Percentiles rank a stretch among this genome's conserved stretches.
Evolutionary conservation across 139 green algal genomes (phyloP).

Genomic region (Closterium sp.): DNA sequence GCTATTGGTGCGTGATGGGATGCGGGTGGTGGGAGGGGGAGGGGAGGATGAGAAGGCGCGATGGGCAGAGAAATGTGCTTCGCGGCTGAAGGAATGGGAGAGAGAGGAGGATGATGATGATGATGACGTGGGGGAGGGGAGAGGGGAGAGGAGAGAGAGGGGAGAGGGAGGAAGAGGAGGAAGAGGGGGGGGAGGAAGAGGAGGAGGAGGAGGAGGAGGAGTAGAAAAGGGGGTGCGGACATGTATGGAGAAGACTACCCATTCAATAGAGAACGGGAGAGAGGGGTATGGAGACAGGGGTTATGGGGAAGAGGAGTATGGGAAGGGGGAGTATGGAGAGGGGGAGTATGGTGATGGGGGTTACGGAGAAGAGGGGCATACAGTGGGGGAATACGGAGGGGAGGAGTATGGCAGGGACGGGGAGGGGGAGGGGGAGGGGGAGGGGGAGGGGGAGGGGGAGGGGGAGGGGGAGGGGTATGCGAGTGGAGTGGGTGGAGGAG

Average conservation of each 20-base stretch:
- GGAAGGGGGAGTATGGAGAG: not conserved
- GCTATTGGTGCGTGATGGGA: not conserved
- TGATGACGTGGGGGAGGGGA: not conserved
- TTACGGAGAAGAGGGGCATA: not conserved
- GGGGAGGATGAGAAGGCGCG: not conserved
- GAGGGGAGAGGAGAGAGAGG: no score
- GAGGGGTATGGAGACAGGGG: not conserved
- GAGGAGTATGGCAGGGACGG: not conserved
- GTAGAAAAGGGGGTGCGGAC: not conserved
- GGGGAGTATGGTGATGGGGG: not conserved
- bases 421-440: no score
- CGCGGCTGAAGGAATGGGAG: not conserved
- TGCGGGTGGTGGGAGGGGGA: not conserved
- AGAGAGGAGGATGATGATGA: not conserved
- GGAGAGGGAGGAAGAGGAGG: no score
- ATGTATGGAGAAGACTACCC: not conserved
- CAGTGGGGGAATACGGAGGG: not conserved
- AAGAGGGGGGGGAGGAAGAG: not conserved
- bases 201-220: not conserved
- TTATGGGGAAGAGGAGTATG: not conserved
- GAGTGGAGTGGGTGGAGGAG: not conserved
- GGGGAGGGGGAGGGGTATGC: no score
- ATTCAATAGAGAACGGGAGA: not conserved
- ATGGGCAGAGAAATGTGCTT: not conserved
- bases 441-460: no score